phyloP scores from a whole-genome alignment of 148 eudicot genomes.

The Mesembryanthemum crystallinum region DNA sequence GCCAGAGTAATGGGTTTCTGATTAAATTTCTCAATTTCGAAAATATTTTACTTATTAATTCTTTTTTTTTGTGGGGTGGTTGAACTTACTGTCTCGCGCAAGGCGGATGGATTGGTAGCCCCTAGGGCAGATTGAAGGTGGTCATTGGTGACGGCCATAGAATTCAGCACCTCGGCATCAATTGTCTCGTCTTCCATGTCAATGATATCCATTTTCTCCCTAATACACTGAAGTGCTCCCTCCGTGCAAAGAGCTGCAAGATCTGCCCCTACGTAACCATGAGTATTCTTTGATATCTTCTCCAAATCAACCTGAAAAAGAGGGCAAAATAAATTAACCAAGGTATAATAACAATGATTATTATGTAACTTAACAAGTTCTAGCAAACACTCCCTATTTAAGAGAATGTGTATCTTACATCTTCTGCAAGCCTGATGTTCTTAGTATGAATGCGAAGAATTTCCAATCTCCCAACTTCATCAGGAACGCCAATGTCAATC shows the following conservation, averaged over 20 bases:
- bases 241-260: slow-evolving; percentile 80
- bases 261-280: slow-evolving; percentile 79
- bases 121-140: slow-evolving; percentile 68
- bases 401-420: slow-evolving; percentile 37
- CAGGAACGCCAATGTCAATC: too few species aligned
- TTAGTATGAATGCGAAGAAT: too few species aligned
- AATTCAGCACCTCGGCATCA: slow-evolving; percentile 71
- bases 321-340: too few species aligned
- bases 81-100: slow-evolving; percentile 66
- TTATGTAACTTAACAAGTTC: too few species aligned
- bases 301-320: slow-evolving; percentile 62
- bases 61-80: too few species aligned
- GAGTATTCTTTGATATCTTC: slow-evolving; percentile 63
- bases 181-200: slow-evolving; percentile 71
- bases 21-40: neutral
- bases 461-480: too few species aligned
- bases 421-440: slow-evolving; percentile 4
- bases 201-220: slow-evolving; percentile 86
- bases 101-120: slow-evolving; percentile 70
- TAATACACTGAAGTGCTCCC: slow-evolving; percentile 73
- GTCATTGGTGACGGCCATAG: slow-evolving; percentile 71
- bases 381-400: neutral
- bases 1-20: too few species aligned
- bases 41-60: neutral
- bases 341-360: too few species aligned